Percentiles rank a stretch among this genome's conserved stretches.
Conservation (phyloP, 169 alveolate genomes). For the Cardiosporidium cionae region DNA sequence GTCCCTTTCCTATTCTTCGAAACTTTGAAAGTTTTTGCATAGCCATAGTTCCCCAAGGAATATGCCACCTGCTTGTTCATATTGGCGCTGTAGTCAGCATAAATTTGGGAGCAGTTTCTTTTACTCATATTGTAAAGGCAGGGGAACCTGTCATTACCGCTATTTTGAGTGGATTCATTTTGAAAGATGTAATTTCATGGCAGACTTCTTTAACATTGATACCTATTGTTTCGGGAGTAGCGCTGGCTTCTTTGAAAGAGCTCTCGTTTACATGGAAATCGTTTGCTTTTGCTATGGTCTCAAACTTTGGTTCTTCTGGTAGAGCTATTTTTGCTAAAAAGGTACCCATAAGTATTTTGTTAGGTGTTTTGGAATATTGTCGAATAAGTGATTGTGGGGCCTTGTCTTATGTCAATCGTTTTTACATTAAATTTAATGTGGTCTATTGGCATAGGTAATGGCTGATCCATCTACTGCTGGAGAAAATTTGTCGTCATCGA, state of each 20-base stretch:
- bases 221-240: constrained; percentile 60
- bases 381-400: too few relatives aligned
- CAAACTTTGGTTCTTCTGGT: constrained; percentile 59
- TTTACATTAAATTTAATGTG: too few relatives aligned
- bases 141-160: constrained; percentile 71
- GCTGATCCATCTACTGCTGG: constrained; percentile 51
- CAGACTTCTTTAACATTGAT: constrained; percentile 50
- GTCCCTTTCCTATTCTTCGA: constrained; percentile 20
- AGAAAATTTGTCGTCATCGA: constrained; percentile 46
- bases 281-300: constrained; percentile 58
- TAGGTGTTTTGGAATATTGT: too few relatives aligned
- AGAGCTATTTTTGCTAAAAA: constrained; percentile 23
- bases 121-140: constrained; percentile 68
- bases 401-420: too few relatives aligned
- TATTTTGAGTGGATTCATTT: constrained; percentile 43
- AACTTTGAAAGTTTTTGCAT: constrained; percentile 34
- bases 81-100: constrained; percentile 66
- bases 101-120: constrained; percentile 67
- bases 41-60: constrained; percentile 53
- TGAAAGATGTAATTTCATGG: constrained; percentile 40
- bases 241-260: constrained; percentile 59
- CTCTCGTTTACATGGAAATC: constrained; percentile 56
- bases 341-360: not conserved
- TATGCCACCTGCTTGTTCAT: constrained; percentile 63
- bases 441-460: constrained; percentile 52